A percentile compares a stretch with the other conserved stretches of the same genome.
Evolutionary conservation across 768 basidiomycete species (phyloP).

Genomic region (Porphyrellus cyaneotinctus): DNA sequence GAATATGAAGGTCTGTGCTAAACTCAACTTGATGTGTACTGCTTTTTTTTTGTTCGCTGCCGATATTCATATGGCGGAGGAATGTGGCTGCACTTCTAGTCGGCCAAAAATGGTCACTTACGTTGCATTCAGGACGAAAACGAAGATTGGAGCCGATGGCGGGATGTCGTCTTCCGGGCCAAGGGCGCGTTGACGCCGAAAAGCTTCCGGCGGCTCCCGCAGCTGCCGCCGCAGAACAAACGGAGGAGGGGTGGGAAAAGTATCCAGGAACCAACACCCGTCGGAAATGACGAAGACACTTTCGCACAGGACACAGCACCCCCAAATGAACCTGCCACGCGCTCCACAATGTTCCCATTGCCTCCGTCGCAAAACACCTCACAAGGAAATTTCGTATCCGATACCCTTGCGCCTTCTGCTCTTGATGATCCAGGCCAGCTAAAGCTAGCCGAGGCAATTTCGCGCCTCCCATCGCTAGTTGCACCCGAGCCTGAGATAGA

Average conservation of each 20-base stretch:
- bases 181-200: constrained; percentile 53
- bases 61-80: background rate
- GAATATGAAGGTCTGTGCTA: constrained; percentile 67
- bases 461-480: constrained; percentile 26
- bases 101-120: constrained; percentile 2
- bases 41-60: background rate
- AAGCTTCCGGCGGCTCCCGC: constrained; percentile 22
- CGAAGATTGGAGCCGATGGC: constrained; percentile 87
- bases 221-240: constrained; percentile 57
- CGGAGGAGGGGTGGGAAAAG: constrained; percentile 52
- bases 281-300: background rate
- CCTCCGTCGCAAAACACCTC: background rate
- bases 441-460: constrained; percentile 49
- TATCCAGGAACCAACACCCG: constrained; percentile 8
- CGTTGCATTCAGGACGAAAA: constrained; percentile 58
- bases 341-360: background rate
- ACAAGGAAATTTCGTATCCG: background rate
- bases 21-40: background rate
- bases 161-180: constrained; percentile 77
- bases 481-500: constrained; percentile 30
- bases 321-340: background rate
- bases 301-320: background rate
- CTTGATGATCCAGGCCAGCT: constrained; percentile 18
- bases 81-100: constrained; percentile 1
- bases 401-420: background rate